Evolutionary conservation across 495 filamentous ascomycete species (phyloP), one percentile per base, ranked within the genome.

Genomic region (Lophiotrema nucula): DNA sequence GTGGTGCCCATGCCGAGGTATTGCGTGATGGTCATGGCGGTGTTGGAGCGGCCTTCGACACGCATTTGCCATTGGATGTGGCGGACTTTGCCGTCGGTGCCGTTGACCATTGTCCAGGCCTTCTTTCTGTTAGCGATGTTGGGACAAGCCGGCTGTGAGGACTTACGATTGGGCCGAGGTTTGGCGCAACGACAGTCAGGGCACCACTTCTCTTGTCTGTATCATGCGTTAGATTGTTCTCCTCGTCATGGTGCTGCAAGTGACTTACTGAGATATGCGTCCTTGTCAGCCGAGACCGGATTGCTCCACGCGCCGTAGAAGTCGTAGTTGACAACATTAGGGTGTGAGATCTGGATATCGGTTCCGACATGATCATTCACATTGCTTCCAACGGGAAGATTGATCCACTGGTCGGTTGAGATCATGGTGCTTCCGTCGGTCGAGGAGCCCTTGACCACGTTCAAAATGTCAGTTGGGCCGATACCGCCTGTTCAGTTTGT

Each of bases 351-450:
- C 46, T 83, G 77, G 18, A 83, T 78, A 64, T 87, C 80, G 54
- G 88, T 89, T 70, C 51, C 51, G 13, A 64, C 60, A 68, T 91
- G 87, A 66, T 90, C 87, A 54, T 83, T 79, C 42, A 90, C 69
- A 64, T 87, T 88, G 65, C 86, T 78, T 16, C 88, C 87, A 13
- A 91, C 87, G 24, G 88, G 87, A n/a, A 88, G 75, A 54, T 82
- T 74, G 66, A 91, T 86, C 86, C 86, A 90, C 22, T 81, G 66
- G 26, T 83, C 84, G 61, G 74, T 80, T 63, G 77, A 77, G 67
- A 82, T 78, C 41, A 71, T 67, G 26, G 54, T 66, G 12, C 50
- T 11, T 10, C 66, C 66, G 37, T 72, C 69, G 4, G 33, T 51
- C 12, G 59, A 12, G 28, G 63, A 67, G 22, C 21, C 42, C 45